Evolutionary conservation across 495 filamentous ascomycete species (phyloP).

Genomic region (Cladorrhinum samala): DNA sequence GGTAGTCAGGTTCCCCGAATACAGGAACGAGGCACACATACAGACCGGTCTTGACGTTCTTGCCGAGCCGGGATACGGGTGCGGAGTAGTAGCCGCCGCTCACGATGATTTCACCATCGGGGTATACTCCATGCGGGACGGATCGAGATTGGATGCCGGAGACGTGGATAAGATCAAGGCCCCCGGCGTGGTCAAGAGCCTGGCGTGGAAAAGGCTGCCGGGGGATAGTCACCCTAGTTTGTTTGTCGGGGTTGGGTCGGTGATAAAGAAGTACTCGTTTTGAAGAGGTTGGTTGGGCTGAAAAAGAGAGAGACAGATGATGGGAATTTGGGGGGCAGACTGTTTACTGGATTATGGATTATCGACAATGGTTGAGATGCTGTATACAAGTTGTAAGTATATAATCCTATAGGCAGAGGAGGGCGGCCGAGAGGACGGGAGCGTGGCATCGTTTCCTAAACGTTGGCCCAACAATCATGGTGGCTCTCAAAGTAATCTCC

Average conservation of each 20-base stretch:
- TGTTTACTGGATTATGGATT: not conserved
- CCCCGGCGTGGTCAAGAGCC: slow-evolving; percentile 7
- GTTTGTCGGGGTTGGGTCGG: slow-evolving; percentile 9
- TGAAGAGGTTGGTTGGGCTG: not conserved
- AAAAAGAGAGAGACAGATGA: not conserved
- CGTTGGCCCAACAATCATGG: too few relatives aligned
- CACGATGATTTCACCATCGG: slow-evolving; percentile 36
- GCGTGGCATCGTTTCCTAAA: too few relatives aligned
- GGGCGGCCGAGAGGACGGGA: too few relatives aligned
- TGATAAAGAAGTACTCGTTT: slow-evolving; percentile 28
- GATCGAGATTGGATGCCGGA: slow-evolving; percentile 18
- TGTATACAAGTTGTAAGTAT: too few relatives aligned
- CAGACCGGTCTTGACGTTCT: slow-evolving; percentile 34
- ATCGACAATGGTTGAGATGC: too few relatives aligned
- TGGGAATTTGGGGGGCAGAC: too few relatives aligned
- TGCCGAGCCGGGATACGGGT: slow-evolving; percentile 7
- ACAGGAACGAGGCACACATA: slow-evolving; percentile 30
- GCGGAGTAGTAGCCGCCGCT: slow-evolving; percentile 35
- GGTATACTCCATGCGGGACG: slow-evolving; percentile 36
- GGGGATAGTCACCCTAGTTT: slow-evolving; percentile 11
- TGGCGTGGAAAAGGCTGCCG: slow-evolving; percentile 3
- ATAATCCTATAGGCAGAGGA: too few relatives aligned
- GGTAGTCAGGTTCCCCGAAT: slow-evolving; percentile 31
- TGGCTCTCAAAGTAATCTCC: too few relatives aligned
- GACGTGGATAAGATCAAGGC: slow-evolving; percentile 9